A percentile compares a stretch with the other conserved stretches of the same genome.
Evolutionary conservation across 257 asterid genomes (phyloP).

Genomic region (Solanum ahanhuiri): DNA sequence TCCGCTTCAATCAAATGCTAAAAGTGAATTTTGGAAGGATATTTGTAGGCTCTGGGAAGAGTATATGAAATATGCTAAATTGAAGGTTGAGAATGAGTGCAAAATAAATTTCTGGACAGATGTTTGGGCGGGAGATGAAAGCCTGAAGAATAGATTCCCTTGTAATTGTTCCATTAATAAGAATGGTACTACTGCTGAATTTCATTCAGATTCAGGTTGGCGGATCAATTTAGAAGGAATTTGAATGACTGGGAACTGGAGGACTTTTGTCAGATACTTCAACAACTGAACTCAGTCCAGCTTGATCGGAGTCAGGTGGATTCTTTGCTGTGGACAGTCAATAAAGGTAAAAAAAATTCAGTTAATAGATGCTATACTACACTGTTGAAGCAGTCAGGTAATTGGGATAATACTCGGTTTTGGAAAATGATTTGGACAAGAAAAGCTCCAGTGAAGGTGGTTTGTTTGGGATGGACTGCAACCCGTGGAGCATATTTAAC

Average conservation of each 20-base stretch:
- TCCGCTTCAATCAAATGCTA: not conserved
- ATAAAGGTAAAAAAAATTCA: not conserved
- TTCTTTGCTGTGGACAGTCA: not conserved
- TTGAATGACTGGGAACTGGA: not conserved
- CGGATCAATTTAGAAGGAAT: not conserved
- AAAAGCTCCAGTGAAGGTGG: not conserved
- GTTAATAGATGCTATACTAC: not conserved
- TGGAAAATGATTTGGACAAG: not conserved
- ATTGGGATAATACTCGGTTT: not conserved
- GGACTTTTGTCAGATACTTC: not conserved
- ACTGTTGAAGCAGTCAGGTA: not conserved
- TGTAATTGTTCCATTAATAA: not conserved
- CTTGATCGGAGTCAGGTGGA: not conserved
- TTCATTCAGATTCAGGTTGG: not conserved
- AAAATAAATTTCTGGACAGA: not conserved
- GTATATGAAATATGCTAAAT: not conserved
- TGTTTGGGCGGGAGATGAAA: not conserved
- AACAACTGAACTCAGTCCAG: not conserved
- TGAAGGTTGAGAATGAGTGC: not conserved
- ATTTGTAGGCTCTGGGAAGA: not conserved
- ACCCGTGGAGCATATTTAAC: not conserved
- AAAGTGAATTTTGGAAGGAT: not conserved
- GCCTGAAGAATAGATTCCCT: not conserved
- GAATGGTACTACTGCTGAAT: not conserved
- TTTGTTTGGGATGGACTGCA: not conserved